Conservation (phyloP, 1,284 basidiomycete genomes). For the Meripilus lineatus region DNA sequence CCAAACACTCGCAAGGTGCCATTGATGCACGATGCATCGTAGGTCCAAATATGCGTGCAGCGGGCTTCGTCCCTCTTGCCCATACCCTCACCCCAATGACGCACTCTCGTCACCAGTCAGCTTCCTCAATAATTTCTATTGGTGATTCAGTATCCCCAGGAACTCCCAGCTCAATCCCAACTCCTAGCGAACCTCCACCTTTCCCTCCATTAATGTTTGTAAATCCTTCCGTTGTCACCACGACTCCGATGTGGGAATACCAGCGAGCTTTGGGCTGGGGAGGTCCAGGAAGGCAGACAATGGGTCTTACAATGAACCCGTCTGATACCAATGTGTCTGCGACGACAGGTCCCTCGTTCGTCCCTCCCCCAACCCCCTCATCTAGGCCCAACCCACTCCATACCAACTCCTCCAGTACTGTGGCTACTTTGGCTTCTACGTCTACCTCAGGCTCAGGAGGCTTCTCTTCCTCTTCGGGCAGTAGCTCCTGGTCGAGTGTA, state of each 20-base stretch:
- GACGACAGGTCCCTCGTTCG: background rate
- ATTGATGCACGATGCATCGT: conserved; percentile 25
- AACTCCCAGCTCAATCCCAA: conserved; percentile 12
- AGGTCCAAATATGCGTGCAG: conserved; percentile 28
- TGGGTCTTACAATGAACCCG: conserved; percentile 1
- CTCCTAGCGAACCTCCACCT: conserved; percentile 24
- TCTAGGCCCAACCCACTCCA: background rate
- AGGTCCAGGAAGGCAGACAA: background rate
- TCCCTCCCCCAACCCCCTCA: background rate
- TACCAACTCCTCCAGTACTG: conserved; percentile 1
- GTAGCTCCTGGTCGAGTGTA: conserved; percentile 4
- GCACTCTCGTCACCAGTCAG: conserved; percentile 3
- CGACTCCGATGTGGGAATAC: conserved; percentile 23
- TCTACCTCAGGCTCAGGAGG: conserved; percentile 1
- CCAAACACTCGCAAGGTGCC: conserved; percentile 24
- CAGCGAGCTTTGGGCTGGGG: conserved; percentile 16
- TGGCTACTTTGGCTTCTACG: background rate
- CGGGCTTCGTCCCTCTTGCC: conserved; percentile 26
- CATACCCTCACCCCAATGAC: conserved; percentile 10
- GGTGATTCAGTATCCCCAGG: conserved; percentile 1
- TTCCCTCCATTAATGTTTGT: conserved; percentile 28
- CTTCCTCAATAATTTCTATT: background rate
- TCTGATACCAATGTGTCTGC: too few species aligned
- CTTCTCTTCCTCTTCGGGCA: background rate
- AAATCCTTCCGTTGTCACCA: conserved; percentile 14